Conservation (phyloP, 345 rosid genomes). For the Lepidium africanum region DNA sequence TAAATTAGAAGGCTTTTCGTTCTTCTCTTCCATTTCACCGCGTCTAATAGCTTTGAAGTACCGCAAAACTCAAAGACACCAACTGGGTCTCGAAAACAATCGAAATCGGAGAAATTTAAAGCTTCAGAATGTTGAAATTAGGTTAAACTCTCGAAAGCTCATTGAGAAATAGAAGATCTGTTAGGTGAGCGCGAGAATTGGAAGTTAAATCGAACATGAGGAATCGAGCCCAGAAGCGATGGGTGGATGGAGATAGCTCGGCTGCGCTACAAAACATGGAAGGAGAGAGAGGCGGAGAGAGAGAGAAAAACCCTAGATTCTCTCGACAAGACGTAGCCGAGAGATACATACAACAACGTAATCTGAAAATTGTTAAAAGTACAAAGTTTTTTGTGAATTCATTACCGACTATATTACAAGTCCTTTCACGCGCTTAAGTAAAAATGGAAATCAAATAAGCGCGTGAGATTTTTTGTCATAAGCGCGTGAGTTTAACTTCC, state of each 20-base stretch:
- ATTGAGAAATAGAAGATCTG: constrained; percentile 21
- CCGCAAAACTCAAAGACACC: constrained; percentile 25
- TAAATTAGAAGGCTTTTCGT: not conserved
- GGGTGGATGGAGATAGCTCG: no score
- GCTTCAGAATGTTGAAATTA: not conserved
- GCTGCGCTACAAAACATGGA: not conserved
- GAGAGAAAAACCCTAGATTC: constrained; percentile 46
- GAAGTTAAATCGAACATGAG: not conserved
- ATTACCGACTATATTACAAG: not conserved
- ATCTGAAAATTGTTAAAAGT: not conserved
- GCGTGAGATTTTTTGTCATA: no score
- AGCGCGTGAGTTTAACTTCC: no score
- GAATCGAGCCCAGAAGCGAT: constrained; percentile 17
- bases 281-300: not conserved
- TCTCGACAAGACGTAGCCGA: constrained; percentile 17
- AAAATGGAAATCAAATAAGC: no score
- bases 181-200: constrained; percentile 8
- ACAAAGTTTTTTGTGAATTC: not conserved
- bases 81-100: constrained; percentile 22
- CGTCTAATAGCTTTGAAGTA: constrained; percentile 8
- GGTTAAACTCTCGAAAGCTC: not conserved
- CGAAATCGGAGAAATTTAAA: not conserved
- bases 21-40: not conserved
- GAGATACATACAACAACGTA: not conserved
- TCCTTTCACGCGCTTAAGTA: not conserved